These are phyloP conservation scores for Mortierella hygrophila DNA, from an alignment of 192 early-diverging fungal genomes.

Conservation along the genomic window DNA sequence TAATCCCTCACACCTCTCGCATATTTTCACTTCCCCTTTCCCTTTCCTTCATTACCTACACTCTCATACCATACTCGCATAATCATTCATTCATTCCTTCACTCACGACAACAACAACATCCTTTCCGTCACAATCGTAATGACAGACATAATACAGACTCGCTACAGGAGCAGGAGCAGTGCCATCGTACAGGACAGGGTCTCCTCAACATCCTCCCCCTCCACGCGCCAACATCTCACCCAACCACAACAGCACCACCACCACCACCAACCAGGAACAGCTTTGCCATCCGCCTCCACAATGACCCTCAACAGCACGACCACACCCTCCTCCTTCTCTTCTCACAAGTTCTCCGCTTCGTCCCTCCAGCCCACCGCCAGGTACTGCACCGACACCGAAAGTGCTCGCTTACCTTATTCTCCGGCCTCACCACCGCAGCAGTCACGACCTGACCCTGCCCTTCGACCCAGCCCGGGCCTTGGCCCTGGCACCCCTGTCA, in stretches of 20 bases:
- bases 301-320: not conserved
- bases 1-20: not conserved
- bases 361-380: not conserved
- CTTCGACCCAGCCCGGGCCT: conserved; percentile 12
- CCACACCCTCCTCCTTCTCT: not conserved
- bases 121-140: not conserved
- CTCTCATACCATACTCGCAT: too few relatives aligned
- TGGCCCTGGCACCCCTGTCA: not conserved
- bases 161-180: conserved; percentile 37
- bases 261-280: not conserved
- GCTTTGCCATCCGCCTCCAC: not conserved
- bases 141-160: conserved; percentile 29
- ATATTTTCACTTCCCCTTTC: not conserved
- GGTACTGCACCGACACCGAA: not conserved
- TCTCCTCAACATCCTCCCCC: not conserved
- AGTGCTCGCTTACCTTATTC: conserved; percentile 10
- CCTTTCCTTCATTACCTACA: too few relatives aligned
- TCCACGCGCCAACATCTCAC: not conserved
- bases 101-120: not conserved
- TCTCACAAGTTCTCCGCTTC: not conserved
- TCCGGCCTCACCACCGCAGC: conserved; percentile 16
- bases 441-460: conserved; percentile 11
- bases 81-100: not conserved
- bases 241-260: not conserved
- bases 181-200: conserved; percentile 17